Evolutionary conservation across 208 protist species (phyloP).

Genomic region (Trypanosoma grayi): DNA sequence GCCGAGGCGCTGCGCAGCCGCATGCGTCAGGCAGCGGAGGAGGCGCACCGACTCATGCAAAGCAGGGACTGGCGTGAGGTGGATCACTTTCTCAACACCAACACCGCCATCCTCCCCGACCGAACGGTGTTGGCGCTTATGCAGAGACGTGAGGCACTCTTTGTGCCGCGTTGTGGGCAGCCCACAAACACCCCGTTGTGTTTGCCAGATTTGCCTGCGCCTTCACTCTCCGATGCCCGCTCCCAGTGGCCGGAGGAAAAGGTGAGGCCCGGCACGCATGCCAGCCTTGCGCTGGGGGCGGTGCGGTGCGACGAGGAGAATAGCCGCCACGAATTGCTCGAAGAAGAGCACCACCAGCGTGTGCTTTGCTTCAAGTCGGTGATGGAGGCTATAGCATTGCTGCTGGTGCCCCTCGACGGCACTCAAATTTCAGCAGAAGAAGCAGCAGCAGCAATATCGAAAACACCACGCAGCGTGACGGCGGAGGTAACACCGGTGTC

Average conservation of each 20-base stretch:
- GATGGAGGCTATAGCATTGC: slow-evolving; percentile 2
- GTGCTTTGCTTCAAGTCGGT: slow-evolving; percentile 15
- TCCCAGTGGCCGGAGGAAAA: no score
- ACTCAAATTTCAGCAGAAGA: no score
- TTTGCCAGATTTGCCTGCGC: not conserved
- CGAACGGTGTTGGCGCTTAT: slow-evolving; percentile 49
- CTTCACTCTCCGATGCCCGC: no score
- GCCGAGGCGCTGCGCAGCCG: slow-evolving; percentile 54
- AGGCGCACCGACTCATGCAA: slow-evolving; percentile 36
- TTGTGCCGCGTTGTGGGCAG: slow-evolving; percentile 4
- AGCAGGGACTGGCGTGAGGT: slow-evolving; percentile 33
- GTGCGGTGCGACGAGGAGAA: slow-evolving; percentile 21
- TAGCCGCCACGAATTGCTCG: slow-evolving; percentile 13
- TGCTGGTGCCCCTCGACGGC: not conserved
- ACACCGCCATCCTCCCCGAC: slow-evolving; percentile 50
- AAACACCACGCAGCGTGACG: no score
- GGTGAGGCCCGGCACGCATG: not conserved
- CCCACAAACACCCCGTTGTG: not conserved
- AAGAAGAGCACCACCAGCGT: slow-evolving; percentile 26
- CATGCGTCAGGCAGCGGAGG: slow-evolving; percentile 35
- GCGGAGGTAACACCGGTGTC: no score
- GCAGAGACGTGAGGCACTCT: slow-evolving; percentile 49
- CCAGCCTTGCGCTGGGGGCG: not conserved
- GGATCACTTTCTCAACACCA: slow-evolving; percentile 57
- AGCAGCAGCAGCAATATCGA: no score